phyloP scores from a whole-genome alignment of 1,284 basidiomycete genomes.

The Porodaedalea pini region DNA sequence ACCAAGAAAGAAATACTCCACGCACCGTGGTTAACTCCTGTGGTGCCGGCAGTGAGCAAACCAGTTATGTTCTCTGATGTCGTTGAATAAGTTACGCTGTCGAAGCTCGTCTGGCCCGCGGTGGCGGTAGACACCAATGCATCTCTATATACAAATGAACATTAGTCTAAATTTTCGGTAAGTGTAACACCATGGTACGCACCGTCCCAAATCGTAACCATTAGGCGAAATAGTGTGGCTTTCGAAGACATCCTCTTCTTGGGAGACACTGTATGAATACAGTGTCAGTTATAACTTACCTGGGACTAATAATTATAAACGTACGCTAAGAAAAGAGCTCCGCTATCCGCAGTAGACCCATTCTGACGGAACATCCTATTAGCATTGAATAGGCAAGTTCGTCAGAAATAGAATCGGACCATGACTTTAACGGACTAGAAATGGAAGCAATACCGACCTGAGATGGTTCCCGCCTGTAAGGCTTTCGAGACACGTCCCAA shows the following conservation, averaged over 20 bases:
- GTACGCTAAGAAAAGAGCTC: slow-evolving; percentile 68
- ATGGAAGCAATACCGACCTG: slow-evolving; percentile 37
- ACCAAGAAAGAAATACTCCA: neutral
- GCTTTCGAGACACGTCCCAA: slow-evolving; percentile 62
- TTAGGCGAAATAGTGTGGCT: slow-evolving; percentile 49
- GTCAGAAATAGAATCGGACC: too few species aligned
- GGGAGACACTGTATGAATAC: slow-evolving; percentile 45
- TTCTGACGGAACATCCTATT: slow-evolving; percentile 72
- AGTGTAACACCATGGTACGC: neutral
- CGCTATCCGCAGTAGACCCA: slow-evolving; percentile 52
- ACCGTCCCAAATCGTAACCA: slow-evolving; percentile 27
- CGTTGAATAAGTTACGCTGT: slow-evolving; percentile 48
- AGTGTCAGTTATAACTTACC: neutral
- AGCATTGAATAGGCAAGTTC: too few species aligned
- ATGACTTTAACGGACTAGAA: too few species aligned
- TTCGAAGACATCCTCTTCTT: slow-evolving; percentile 49
- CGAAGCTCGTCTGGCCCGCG: slow-evolving; percentile 39
- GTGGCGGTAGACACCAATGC: slow-evolving; percentile 40
- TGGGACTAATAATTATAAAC: slow-evolving; percentile 24
- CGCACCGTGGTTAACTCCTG: slow-evolving; percentile 46
- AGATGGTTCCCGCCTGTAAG: slow-evolving; percentile 67
- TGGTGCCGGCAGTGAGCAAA: slow-evolving; percentile 48
- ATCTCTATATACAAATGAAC: slow-evolving; percentile 27
- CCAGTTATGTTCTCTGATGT: slow-evolving; percentile 44
- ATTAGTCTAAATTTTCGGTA: neutral